These are phyloP conservation scores for Emmonsia crescens DNA, from an alignment of 2,329 filamentous ascomycete species.

Conservation along the genomic window DNA sequence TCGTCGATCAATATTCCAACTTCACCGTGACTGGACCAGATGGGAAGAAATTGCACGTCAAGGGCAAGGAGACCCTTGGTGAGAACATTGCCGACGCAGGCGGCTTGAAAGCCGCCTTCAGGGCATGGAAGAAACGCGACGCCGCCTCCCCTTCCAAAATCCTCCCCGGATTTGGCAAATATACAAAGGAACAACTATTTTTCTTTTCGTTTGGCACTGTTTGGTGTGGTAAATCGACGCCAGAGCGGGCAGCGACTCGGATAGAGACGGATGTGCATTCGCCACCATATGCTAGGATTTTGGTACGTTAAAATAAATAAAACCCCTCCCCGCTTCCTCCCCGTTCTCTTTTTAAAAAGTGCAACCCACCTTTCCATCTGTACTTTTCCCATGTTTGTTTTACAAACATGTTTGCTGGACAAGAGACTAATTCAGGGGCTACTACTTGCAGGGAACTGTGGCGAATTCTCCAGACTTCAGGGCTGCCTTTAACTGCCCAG, in stretches of 20 bases:
- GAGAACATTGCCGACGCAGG: conserved; percentile 66
- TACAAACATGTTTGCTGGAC: not conserved
- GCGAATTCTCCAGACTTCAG: conserved; percentile 57
- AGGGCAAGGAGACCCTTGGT: conserved; percentile 52
- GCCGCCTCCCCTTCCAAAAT: conserved; percentile 40
- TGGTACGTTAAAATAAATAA: conserved; percentile 1
- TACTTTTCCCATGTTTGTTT: not conserved
- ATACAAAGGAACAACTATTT: conserved; percentile 59
- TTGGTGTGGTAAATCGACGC: conserved; percentile 56
- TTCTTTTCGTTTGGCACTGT: conserved; percentile 54
- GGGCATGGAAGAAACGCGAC: conserved; percentile 54
- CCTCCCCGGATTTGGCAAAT: conserved; percentile 51
- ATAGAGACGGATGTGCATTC: conserved; percentile 54
- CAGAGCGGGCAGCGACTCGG: conserved; percentile 45
- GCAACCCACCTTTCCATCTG: not conserved
- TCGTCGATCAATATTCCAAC: conserved; percentile 55
- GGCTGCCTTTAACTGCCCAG: conserved; percentile 55
- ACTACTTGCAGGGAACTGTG: conserved; percentile 43
- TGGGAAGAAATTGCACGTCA: conserved; percentile 48
- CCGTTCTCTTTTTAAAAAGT: not conserved
- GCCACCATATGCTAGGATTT: not conserved
- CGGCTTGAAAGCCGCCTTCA: conserved; percentile 51
- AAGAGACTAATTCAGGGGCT: not conserved
- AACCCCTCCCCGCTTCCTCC: not conserved
- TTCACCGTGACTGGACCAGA: conserved; percentile 49